phyloP scores from a whole-genome alignment of 257 asterid genomes.

The Gentiana macrophylla region DNA sequence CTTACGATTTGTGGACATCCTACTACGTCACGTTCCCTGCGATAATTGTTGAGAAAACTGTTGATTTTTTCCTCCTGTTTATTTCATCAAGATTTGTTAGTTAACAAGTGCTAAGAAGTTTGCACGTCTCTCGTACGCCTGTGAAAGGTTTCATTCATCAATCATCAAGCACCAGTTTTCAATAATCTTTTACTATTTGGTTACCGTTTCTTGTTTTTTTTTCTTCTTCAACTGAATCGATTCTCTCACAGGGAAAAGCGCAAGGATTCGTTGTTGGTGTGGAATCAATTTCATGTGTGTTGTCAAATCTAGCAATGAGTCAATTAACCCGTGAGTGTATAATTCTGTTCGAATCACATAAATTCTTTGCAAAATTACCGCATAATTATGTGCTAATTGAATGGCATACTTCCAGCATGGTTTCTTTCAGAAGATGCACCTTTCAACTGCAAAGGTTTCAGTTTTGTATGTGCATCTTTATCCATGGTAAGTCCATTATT shows the following conservation, averaged over 20 bases:
- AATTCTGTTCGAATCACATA: not conserved
- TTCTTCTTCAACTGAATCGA: too few relatives aligned
- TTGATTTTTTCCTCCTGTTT: too few relatives aligned
- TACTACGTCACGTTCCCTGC: too few relatives aligned
- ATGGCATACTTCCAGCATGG: conserved; percentile 48
- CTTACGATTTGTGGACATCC: too few relatives aligned
- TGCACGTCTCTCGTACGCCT: too few relatives aligned
- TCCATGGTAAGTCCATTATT: conserved; percentile 44
- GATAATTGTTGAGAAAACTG: too few relatives aligned
- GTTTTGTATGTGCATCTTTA: conserved; percentile 68
- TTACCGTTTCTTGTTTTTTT: too few relatives aligned
- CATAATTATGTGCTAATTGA: conserved; percentile 1
- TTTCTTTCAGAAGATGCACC: conserved; percentile 80
- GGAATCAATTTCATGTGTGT: conserved; percentile 68
- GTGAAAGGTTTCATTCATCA: too few relatives aligned
- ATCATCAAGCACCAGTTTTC: too few relatives aligned
- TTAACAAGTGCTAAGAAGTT: too few relatives aligned
- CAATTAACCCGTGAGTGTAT: conserved; percentile 69
- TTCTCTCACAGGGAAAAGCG: conserved; percentile 58
- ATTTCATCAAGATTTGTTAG: too few relatives aligned
- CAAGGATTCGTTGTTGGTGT: conserved; percentile 84
- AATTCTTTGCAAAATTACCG: not conserved
- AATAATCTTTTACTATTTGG: too few relatives aligned
- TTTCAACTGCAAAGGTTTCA: conserved; percentile 88
- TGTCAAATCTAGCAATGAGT: conserved; percentile 81